Evolutionary conservation across 352 stramenopile genomes (phyloP).

Genomic region (Pythium apleroticum): DNA sequence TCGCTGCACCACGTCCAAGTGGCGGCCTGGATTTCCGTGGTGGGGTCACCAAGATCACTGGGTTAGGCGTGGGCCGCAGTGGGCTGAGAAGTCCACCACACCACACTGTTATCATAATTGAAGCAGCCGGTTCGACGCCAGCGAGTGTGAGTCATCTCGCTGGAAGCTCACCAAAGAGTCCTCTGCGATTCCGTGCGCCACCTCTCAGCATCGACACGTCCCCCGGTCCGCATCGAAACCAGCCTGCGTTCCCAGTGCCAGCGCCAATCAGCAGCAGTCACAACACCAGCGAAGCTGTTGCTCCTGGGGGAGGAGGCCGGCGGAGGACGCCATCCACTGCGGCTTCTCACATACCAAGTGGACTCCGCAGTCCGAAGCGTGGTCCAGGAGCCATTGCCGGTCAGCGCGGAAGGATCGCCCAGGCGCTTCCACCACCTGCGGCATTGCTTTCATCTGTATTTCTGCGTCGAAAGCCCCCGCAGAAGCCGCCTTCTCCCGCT

Average conservation of each 20-base stretch:
- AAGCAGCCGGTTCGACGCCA: not conserved
- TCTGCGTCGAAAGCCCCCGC: slow-evolving; percentile 17
- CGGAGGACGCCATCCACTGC: not conserved
- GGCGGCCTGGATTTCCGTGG: not conserved
- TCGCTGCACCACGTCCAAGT: not conserved
- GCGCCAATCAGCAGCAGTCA: not conserved
- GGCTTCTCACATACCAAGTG: not conserved
- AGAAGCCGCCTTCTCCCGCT: not conserved
- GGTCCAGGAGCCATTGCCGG: not conserved
- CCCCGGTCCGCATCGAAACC: slow-evolving; percentile 1
- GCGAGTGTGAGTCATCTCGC: not conserved
- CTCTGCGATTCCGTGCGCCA: slow-evolving; percentile 4
- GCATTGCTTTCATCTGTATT: slow-evolving; percentile 18
- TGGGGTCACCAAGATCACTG: not conserved
- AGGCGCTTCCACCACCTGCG: not conserved
- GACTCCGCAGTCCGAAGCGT: not conserved
- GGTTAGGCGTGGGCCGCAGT: not conserved
- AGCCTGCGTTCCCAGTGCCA: too few relatives aligned
- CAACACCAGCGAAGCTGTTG: not conserved
- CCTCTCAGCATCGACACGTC: slow-evolving; percentile 21
- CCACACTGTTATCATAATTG: not conserved
- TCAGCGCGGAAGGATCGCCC: not conserved
- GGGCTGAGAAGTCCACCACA: not conserved
- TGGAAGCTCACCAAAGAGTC: not conserved
- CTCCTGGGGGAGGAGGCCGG: not conserved